A percentile compares a stretch with the other conserved stretches of the same genome.
Conservation (phyloP, 2,329 filamentous ascomycete genomes). For the Microcyclosporella mali region DNA sequence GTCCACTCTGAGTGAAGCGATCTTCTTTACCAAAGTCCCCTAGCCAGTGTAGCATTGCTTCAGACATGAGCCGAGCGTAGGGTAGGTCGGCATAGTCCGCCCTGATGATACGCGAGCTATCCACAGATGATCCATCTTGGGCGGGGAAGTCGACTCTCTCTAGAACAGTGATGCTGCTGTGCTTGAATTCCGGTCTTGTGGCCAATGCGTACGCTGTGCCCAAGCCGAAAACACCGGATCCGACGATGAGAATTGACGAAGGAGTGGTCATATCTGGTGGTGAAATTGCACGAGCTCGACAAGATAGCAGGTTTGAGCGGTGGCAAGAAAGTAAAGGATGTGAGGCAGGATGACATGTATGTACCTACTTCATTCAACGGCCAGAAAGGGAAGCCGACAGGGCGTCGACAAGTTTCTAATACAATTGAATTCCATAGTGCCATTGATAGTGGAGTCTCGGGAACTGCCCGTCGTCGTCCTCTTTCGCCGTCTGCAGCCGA, state of each 20-base stretch:
- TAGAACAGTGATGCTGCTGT: constrained; percentile 51
- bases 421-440: neutral
- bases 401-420: neutral
- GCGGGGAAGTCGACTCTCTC: constrained; percentile 54
- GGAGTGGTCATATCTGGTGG: constrained; percentile 21
- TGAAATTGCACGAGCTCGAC: neutral
- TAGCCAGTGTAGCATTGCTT: constrained; percentile 66
- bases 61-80: constrained; percentile 67
- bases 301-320: no score
- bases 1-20: constrained; percentile 64
- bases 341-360: neutral
- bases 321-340: no score
- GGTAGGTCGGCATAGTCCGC: constrained; percentile 75
- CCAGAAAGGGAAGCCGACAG: no score
- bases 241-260: constrained; percentile 44
- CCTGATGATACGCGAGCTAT: constrained; percentile 56
- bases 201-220: constrained; percentile 66
- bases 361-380: neutral
- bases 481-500: no score
- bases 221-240: constrained; percentile 52
- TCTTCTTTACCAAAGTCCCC: constrained; percentile 55
- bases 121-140: constrained; percentile 47
- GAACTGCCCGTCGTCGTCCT: no score
- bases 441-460: neutral
- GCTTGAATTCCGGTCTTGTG: constrained; percentile 48